Evolutionary conservation across 140 eudicot genomes (phyloP), one percentile per base, ranked within the genome.

Genomic region (Stevia rebaudiana): DNA sequence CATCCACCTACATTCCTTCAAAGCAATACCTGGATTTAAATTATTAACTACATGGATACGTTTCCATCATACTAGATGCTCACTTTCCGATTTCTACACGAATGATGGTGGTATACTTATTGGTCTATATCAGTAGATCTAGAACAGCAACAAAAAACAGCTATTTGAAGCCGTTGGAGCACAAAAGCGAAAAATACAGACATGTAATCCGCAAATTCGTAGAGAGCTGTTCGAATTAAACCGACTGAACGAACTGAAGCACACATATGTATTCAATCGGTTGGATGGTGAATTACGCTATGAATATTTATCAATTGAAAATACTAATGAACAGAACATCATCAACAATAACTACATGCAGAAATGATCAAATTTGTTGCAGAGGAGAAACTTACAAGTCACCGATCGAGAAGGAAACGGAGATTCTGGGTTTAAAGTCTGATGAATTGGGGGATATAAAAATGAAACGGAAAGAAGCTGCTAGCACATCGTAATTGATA

Each of bases 351-450:
- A 59, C 33, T 12, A 57, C 60, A 55, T 25, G 17, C 57, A 12
- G 6, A 46, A 19, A 58, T 46, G 24, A 12, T 13, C 9, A 12
- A n/a, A 53, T 8, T n/a, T 40, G 43, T 68, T 53, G 54, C 35
- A 68, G 67, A 68, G 15, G 49, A 43, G 58, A 57, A 42, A 69
- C 67, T 69, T 69, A 55, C 66, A 37, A 12, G 37, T 49, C 11
- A 65, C 10, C 23, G 57, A 55, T 68, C 57, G 57, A 42, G 66
- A 68, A 55, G 73, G 21, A 40, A 17, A 35, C 15, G 13, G 15
- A 68, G 37, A 46, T 68, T 68, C 28, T 41, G 74, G 74, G 57
- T 55, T 55, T 55, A 22, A 65, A 40, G 10, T 52, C 8, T 40
- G 55, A 67, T 36, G 28, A 51, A 51, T 36, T 50, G 11, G 25